Conservation (phyloP, 1,284 basidiomycete genomes). For the Inonotus hispidus region DNA sequence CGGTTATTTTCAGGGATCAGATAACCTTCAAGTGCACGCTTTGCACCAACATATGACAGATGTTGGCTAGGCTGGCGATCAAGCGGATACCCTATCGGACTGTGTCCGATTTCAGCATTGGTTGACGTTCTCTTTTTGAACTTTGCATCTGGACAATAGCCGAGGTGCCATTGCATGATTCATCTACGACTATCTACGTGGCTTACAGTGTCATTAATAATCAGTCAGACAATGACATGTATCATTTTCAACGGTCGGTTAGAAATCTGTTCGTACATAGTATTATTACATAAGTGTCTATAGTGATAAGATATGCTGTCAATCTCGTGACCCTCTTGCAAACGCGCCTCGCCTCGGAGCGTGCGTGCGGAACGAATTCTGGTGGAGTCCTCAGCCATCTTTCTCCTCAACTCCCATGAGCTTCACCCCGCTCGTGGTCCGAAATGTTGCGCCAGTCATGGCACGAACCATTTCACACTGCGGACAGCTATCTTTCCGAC, state of each 20-base stretch:
- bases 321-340: not conserved
- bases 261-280: not conserved
- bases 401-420: not conserved
- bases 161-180: not conserved
- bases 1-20: conserved; percentile 62
- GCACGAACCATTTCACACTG: not conserved
- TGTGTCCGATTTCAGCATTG: not conserved
- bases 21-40: conserved; percentile 66
- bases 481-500: not conserved
- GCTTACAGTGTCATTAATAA: conserved; percentile 12
- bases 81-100: conserved; percentile 1
- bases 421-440: not conserved
- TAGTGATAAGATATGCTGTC: not conserved
- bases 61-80: not conserved
- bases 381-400: not conserved
- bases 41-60: conserved; percentile 69
- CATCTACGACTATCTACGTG: conserved; percentile 15
- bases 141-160: conserved; percentile 7
- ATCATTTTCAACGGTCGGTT: not conserved
- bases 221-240: conserved; percentile 1
- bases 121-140: not conserved
- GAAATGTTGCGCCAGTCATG: not conserved
- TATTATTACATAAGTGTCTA: not conserved
- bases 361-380: not conserved
- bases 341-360: conserved; percentile 4